phyloP scores from a whole-genome alignment of 805 yeast species.

The Candida schatavii region DNA sequence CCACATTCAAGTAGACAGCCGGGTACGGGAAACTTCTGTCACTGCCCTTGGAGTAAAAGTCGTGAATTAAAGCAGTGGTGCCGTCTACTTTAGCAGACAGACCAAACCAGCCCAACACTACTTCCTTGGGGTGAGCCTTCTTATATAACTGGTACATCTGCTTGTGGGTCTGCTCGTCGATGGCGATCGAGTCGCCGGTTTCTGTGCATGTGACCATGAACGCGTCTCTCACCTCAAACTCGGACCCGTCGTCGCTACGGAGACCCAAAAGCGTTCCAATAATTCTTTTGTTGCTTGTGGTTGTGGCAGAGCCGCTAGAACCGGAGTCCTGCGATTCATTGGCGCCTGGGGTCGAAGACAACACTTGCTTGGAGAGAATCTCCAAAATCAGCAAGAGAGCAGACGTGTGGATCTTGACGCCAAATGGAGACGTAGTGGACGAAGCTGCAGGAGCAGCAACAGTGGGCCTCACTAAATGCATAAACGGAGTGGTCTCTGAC shows the following conservation, averaged over 20 bases:
- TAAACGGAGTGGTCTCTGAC: conserved; percentile 20
- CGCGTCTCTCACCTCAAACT: conserved; percentile 68
- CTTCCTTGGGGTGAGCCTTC: conserved; percentile 74
- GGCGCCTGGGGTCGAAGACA: conserved; percentile 32
- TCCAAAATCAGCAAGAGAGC: conserved; percentile 78
- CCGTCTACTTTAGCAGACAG: conserved; percentile 59
- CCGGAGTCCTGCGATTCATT: too few relatives aligned
- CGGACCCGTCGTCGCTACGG: conserved; percentile 80
- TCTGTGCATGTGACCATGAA: conserved; percentile 80
- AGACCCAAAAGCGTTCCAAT: conserved; percentile 81
- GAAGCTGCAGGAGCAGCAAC: conserved; percentile 45
- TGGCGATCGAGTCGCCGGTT: conserved; percentile 68
- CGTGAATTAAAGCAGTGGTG: conserved; percentile 76
- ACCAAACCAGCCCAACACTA: conserved; percentile 84
- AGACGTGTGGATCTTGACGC: conserved; percentile 59
- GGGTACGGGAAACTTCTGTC: conserved; percentile 73
- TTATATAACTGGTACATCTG: conserved; percentile 68
- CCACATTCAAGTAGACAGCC: conserved; percentile 75
- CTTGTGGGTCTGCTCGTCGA: conserved; percentile 74
- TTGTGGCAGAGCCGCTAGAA: neutral
- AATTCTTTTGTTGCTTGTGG: conserved; percentile 42
- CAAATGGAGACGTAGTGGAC: conserved; percentile 47
- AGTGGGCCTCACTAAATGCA: conserved; percentile 52
- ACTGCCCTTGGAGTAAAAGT: conserved; percentile 66
- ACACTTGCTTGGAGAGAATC: conserved; percentile 54